phyloP scores from a whole-genome alignment of 345 rosid species.

The Salix udensis region DNA sequence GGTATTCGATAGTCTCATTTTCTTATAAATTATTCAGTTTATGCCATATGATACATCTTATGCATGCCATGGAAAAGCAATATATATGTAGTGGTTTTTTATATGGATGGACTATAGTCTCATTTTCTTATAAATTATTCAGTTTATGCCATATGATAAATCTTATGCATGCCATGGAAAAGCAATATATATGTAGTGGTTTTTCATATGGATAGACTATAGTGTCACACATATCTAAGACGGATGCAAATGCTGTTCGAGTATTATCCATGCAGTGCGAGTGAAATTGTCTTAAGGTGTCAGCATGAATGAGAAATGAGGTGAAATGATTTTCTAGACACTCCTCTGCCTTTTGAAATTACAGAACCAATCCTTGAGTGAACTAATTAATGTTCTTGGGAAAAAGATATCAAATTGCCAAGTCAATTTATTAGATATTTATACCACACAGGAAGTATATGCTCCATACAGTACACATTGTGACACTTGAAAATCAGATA shows the following conservation, averaged over 20 bases:
- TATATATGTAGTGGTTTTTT: background rate
- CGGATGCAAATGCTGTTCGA: background rate
- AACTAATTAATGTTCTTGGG: background rate
- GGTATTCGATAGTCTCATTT: constrained; percentile 27
- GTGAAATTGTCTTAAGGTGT: background rate
- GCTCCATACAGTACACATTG: background rate
- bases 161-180: background rate
- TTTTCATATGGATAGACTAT: background rate
- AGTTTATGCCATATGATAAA: background rate
- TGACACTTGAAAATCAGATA: background rate
- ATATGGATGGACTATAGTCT: background rate
- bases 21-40: background rate
- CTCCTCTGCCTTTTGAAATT: background rate
- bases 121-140: background rate
- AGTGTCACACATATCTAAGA: background rate
- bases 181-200: background rate
- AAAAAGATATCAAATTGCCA: background rate
- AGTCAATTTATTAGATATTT: background rate
- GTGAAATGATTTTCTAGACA: background rate
- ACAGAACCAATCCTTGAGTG: background rate
- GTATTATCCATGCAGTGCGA: background rate
- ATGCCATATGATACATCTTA: background rate
- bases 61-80: background rate
- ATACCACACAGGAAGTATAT: background rate
- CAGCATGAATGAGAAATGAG: background rate